phyloP scores from a whole-genome alignment of 2,329 filamentous ascomycete genomes.

The Cladosporium sp. region DNA sequence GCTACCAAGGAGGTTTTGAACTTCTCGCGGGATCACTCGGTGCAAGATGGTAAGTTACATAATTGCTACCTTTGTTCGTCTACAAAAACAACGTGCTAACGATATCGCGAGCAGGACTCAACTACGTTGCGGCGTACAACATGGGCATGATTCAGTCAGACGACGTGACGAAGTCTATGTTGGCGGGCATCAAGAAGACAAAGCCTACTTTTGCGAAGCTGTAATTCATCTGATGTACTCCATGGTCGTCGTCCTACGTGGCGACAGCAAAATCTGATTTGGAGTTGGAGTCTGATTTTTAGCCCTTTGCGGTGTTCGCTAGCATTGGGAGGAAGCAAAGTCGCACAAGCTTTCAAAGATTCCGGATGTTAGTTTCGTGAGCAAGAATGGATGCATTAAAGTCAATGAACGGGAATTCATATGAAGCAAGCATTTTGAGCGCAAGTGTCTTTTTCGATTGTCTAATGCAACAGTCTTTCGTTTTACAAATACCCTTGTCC shows the following conservation, averaged over 20 bases:
- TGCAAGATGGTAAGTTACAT: constrained; percentile 67
- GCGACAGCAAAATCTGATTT: not conserved
- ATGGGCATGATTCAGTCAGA: constrained; percentile 75
- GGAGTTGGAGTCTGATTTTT: not conserved
- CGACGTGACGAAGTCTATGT: constrained; percentile 73
- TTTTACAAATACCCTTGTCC: not conserved
- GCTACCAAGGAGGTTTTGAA: constrained; percentile 87
- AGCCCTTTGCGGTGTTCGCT: not conserved
- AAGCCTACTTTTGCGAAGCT: constrained; percentile 85
- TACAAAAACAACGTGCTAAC: not conserved
- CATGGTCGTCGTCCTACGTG: not conserved
- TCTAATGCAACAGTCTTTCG: not conserved
- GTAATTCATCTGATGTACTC: constrained; percentile 43
- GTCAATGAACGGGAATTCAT: not conserved
- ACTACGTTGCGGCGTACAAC: constrained; percentile 89
- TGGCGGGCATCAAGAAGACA: constrained; percentile 75
- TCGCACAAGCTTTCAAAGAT: not conserved
- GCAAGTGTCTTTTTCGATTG: not conserved
- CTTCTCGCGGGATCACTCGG: constrained; percentile 74
- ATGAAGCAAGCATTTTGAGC: not conserved
- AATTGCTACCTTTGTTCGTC: not conserved
- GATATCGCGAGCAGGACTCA: constrained; percentile 56
- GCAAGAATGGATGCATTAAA: not conserved
- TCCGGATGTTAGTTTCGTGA: no score
- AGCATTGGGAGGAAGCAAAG: not conserved